Percentiles rank a stretch among this genome's conserved stretches.
These are phyloP conservation scores for Begonia fuchsioides DNA, from an alignment of 306 rosid species.

Conservation along the genomic window DNA sequence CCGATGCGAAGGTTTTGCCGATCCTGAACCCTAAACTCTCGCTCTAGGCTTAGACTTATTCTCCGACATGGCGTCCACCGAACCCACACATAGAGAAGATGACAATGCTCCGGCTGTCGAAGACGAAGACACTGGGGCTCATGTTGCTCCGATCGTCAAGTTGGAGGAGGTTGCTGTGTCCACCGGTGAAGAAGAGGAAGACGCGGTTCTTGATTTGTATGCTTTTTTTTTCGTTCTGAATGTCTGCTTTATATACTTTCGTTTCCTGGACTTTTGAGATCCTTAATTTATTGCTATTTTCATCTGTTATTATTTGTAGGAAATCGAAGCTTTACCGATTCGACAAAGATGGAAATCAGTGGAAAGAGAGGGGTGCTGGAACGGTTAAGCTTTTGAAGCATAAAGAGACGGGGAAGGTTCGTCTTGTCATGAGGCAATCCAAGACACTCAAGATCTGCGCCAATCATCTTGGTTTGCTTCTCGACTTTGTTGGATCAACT, in stretches of 20 bases:
- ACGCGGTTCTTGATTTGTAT: conserved; percentile 68
- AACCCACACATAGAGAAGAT: conserved; percentile 70
- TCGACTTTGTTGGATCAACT: background rate
- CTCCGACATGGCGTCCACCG: conserved; percentile 46
- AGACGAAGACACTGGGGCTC: conserved; percentile 96
- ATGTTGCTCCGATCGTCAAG: conserved; percentile 83
- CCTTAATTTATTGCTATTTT: too few relatives aligned
- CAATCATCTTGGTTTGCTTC: conserved; percentile 56
- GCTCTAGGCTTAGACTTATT: background rate
- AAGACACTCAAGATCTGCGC: conserved; percentile 91
- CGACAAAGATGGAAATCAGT: conserved; percentile 74
- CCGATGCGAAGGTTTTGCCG: too few relatives aligned
- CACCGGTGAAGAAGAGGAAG: conserved; percentile 82
- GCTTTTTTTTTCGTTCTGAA: background rate
- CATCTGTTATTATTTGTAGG: conserved; percentile 12
- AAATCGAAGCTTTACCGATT: conserved; percentile 89
- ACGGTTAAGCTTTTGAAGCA: conserved; percentile 70
- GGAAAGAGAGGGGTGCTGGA: conserved; percentile 93
- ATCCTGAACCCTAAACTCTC: background rate
- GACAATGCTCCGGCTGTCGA: conserved; percentile 70
- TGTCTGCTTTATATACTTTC: background rate
- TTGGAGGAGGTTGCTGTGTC: conserved; percentile 63
- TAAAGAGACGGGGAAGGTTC: conserved; percentile 45
- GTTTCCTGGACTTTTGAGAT: too few relatives aligned
- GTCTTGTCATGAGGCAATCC: conserved; percentile 85